phyloP scores from a whole-genome alignment of 2,329 filamentous ascomycete species.

The Botrytis fabae region DNA sequence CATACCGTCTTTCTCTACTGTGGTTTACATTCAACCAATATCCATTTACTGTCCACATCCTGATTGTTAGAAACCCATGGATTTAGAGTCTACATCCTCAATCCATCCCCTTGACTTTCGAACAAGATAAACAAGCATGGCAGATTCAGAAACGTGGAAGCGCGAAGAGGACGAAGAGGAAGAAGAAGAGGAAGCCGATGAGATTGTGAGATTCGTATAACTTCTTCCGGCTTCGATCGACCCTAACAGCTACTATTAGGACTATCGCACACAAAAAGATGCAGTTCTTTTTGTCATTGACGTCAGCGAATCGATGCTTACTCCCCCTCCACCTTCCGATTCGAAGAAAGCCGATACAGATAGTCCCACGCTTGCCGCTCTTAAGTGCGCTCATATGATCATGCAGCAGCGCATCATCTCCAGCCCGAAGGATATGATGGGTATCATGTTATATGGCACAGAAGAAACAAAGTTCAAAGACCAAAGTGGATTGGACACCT shows the following conservation, averaged over 20 bases:
- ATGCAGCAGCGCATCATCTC: conserved; percentile 99
- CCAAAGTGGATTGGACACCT: conserved; percentile 53
- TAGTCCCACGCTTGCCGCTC: conserved; percentile 75
- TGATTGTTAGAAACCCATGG: not conserved
- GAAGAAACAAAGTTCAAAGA: conserved; percentile 77
- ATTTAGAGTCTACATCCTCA: not conserved
- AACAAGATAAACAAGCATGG: conserved; percentile 26
- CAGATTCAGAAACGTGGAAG: conserved; percentile 31
- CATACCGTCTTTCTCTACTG: not conserved
- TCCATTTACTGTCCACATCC: not conserved
- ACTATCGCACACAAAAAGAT: conserved; percentile 91
- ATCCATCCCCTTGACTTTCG: not conserved
- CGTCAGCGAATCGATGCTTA: conserved; percentile 84
- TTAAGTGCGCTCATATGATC: conserved; percentile 91
- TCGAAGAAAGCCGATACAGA: conserved; percentile 77
- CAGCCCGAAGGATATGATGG: conserved; percentile 96
- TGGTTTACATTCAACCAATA: not conserved
- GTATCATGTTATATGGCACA: conserved; percentile 88
- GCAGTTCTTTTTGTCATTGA: conserved; percentile 97
- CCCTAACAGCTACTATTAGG: conserved; percentile 48
- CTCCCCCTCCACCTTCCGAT: conserved; percentile 59
- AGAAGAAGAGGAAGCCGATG: conserved; percentile 67
- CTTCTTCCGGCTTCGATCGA: conserved; percentile 21
- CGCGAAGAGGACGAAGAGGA: conserved; percentile 68
- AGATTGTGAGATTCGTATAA: conserved; percentile 50